phyloP scores from a whole-genome alignment of 306 rosid species.

The Luffa aegyptiaca region DNA sequence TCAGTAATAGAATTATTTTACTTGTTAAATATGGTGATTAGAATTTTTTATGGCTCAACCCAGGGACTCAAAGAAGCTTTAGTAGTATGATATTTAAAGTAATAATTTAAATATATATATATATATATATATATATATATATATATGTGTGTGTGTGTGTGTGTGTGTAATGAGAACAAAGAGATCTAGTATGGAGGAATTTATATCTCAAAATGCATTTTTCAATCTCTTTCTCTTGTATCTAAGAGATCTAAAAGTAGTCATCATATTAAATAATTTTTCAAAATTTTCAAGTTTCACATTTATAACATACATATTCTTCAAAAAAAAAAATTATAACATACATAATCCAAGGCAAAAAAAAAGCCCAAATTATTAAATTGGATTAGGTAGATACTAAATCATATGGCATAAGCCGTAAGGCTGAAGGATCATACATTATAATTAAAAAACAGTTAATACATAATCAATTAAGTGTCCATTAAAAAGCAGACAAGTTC shows the following conservation, averaged over 20 bases:
- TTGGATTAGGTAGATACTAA: not conserved
- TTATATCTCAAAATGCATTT: not conserved
- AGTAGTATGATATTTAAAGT: too few species aligned
- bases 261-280: too few species aligned
- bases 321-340: too few species aligned
- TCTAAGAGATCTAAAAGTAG: not conserved
- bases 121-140: too few species aligned
- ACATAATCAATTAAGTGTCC: conserved; percentile 22
- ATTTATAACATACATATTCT: not conserved
- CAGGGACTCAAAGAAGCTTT: too few species aligned
- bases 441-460: not conserved
- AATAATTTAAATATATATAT: too few species aligned
- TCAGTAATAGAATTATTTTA: too few species aligned
- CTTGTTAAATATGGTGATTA: too few species aligned
- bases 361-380: not conserved
- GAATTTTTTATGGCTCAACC: too few species aligned
- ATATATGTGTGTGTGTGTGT: too few species aligned
- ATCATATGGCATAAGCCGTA: not conserved
- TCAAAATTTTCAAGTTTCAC: not conserved
- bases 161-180: too few species aligned
- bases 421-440: not conserved
- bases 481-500: conserved; percentile 32
- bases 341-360: not conserved
- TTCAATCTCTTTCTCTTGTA: not conserved
- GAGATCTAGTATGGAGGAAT: too few species aligned